These are phyloP conservation scores for Panellus pusillus DNA, from an alignment of 768 basidiomycete species.

Conservation along the genomic window DNA sequence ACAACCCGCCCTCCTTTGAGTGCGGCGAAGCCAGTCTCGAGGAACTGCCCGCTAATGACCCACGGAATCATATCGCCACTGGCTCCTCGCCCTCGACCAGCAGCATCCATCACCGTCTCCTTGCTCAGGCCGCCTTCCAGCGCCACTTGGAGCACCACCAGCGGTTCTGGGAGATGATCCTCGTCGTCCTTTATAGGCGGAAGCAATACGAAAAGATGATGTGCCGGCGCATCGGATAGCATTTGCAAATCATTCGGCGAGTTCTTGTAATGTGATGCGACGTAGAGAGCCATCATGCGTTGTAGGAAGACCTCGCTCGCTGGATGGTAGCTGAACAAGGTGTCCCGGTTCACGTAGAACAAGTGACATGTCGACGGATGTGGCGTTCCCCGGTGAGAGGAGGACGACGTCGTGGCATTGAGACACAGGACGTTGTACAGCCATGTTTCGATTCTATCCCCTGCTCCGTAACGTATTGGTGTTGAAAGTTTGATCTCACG, in stretches of 20 bases:
- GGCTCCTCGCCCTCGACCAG: constrained; percentile 79
- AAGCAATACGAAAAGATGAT: constrained; percentile 93
- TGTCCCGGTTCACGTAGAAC: constrained; percentile 94
- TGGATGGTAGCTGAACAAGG: constrained; percentile 95
- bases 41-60: constrained; percentile 92
- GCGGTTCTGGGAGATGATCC: constrained; percentile 87
- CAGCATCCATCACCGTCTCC: constrained; percentile 80
- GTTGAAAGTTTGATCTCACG: constrained; percentile 94
- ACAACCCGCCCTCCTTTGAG: constrained; percentile 91
- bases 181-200: constrained; percentile 92
- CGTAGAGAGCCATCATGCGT: constrained; percentile 97
- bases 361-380: constrained; percentile 94
- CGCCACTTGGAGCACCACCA: constrained; percentile 95
- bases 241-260: constrained; percentile 99
- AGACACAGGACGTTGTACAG: constrained; percentile 88
- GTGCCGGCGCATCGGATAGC: constrained; percentile 94
- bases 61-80: constrained; percentile 99
- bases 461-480: constrained; percentile 87
- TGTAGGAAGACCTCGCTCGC: constrained; percentile 98
- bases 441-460: constrained; percentile 94
- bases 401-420: constrained; percentile 68
- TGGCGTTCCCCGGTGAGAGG: constrained; percentile 71
- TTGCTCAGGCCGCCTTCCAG: constrained; percentile 91
- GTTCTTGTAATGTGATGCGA: constrained; percentile 98
- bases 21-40: constrained; percentile 90